A percentile compares a stretch with the other conserved stretches of the same genome.
Conservation (phyloP, 805 yeast genomes). For the Yarrowia sp. region DNA sequence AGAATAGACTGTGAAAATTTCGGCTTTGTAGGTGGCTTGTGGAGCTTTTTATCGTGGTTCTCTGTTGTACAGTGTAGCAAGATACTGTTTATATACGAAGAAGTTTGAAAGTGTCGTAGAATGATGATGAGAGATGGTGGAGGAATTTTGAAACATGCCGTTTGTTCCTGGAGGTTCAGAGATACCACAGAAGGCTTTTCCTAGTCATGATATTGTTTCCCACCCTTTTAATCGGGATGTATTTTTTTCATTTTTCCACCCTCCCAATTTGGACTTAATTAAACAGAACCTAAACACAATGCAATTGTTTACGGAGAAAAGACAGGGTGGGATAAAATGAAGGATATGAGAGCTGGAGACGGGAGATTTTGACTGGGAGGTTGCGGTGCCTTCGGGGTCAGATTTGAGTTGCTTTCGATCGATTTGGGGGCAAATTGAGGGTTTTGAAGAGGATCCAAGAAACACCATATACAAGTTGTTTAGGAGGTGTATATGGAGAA, state of each 20-base stretch:
- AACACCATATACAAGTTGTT: not conserved
- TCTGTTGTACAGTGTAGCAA: not conserved
- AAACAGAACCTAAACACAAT: conserved; percentile 18
- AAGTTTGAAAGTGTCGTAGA: not conserved
- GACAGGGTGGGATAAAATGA: not conserved
- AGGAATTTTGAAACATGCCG: no score
- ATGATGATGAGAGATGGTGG: no score
- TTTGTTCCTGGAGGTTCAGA: no score
- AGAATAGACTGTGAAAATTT: no score
- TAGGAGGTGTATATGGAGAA: not conserved
- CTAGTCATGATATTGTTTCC: no score
- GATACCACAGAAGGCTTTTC: no score
- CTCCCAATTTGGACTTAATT: conserved; percentile 2
- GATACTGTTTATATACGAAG: not conserved
- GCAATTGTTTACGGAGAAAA: not conserved
- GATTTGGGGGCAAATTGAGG: not conserved
- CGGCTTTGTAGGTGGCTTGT: no score
- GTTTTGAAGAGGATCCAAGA: no score
- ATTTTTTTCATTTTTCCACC: not conserved
- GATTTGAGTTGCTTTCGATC: not conserved
- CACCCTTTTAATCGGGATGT: no score
- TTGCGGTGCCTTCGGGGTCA: not conserved
- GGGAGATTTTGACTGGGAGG: no score
- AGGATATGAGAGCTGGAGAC: no score
- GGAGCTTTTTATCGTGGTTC: no score